A percentile compares a stretch with the other conserved stretches of the same genome.
Conservation (phyloP, 306 rosid species). For the Malus asiatica region DNA sequence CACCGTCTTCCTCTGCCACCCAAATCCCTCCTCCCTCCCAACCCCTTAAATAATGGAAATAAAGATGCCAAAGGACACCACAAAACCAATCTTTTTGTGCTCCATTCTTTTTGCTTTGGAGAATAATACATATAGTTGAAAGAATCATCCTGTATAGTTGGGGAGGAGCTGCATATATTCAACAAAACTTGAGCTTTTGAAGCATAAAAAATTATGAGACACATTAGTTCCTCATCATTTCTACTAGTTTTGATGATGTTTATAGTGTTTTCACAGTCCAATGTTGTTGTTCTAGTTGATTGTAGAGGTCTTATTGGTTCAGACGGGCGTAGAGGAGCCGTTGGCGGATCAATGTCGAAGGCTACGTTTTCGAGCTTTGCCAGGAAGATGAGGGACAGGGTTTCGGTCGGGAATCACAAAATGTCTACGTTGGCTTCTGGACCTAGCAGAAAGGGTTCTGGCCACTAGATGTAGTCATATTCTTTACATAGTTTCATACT, state of each 20-base stretch:
- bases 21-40: slow-evolving; percentile 17
- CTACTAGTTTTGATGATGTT: slow-evolving; percentile 23
- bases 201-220: slow-evolving; percentile 35
- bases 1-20: slow-evolving; percentile 53
- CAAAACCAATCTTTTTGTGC: slow-evolving; percentile 34
- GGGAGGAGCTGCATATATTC: not conserved
- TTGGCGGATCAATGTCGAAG: not conserved
- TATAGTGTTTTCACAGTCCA: slow-evolving; percentile 20
- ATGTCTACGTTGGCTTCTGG: slow-evolving; percentile 62
- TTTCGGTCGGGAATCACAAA: slow-evolving; percentile 23
- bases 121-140: slow-evolving; percentile 18
- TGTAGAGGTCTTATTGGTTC: slow-evolving; percentile 31
- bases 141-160: slow-evolving; percentile 12
- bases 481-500: not conserved
- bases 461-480: slow-evolving; percentile 37
- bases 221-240: slow-evolving; percentile 1
- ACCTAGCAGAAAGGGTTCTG: slow-evolving; percentile 76
- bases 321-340: not conserved
- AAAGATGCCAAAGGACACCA: slow-evolving; percentile 39
- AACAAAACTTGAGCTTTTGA: not conserved
- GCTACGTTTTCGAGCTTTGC: not conserved
- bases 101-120: slow-evolving; percentile 33
- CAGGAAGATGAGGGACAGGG: slow-evolving; percentile 8
- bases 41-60: not conserved
- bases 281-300: slow-evolving; percentile 17